Conservation (phyloP, 1,284 basidiomycete species). For the Papiliotrema laurentii region DNA sequence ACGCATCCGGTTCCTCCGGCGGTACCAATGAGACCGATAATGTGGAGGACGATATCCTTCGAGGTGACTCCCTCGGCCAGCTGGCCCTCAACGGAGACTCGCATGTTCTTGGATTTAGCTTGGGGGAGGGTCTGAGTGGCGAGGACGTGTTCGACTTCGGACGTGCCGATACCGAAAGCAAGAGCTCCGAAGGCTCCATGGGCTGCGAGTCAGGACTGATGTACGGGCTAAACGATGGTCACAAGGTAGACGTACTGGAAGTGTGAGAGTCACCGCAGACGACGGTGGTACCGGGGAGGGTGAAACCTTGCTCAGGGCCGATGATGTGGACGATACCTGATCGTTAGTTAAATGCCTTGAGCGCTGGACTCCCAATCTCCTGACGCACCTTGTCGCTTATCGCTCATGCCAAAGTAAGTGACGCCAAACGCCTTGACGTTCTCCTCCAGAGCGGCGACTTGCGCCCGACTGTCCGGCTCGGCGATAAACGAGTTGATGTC, state of each 20-base stretch:
- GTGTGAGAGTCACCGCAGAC: slow-evolving; percentile 97
- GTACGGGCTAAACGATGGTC: background rate
- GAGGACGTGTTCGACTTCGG: slow-evolving; percentile 94
- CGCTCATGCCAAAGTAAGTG: slow-evolving; percentile 91
- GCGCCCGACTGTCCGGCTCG: slow-evolving; percentile 87
- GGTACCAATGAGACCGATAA: slow-evolving; percentile 90
- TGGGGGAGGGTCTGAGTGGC: slow-evolving; percentile 92
- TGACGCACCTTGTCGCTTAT: slow-evolving; percentile 72
- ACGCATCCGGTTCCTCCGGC: slow-evolving; percentile 90
- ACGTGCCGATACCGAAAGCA: slow-evolving; percentile 94
- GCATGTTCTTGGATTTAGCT: slow-evolving; percentile 93
- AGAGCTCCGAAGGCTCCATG: slow-evolving; percentile 95
- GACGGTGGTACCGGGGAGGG: slow-evolving; percentile 89
- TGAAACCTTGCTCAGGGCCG: slow-evolving; percentile 95
- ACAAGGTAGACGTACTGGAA: slow-evolving; percentile 38
- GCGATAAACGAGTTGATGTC: slow-evolving; percentile 72
- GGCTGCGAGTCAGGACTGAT: slow-evolving; percentile 52
- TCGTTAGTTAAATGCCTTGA: background rate
- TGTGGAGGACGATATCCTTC: slow-evolving; percentile 91
- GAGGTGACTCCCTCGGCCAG: slow-evolving; percentile 84
- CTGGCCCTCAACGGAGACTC: slow-evolving; percentile 81
- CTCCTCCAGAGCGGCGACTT: slow-evolving; percentile 84
- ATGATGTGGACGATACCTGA: slow-evolving; percentile 92
- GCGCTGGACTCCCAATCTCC: background rate
- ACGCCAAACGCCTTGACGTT: slow-evolving; percentile 94